A percentile compares a stretch with the other conserved stretches of the same genome.
Evolutionary conservation across 1,284 basidiomycete species (phyloP).

Genomic region (Afroboletus lepidellus): DNA sequence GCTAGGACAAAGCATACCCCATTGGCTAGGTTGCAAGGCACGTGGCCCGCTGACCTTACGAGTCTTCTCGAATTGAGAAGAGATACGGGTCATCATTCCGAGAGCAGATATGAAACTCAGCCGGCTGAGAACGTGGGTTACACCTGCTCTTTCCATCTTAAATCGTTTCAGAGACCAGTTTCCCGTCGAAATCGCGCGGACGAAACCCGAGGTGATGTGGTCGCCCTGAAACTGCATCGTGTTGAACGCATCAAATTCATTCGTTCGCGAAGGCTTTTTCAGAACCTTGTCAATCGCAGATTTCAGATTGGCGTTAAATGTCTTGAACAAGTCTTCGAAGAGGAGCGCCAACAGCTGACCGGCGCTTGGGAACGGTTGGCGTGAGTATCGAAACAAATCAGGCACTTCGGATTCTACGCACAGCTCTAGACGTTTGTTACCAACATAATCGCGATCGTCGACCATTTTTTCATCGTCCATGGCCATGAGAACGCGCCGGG

Average conservation of each 20-base stretch:
- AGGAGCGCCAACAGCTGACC: slow-evolving; percentile 94
- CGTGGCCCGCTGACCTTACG: slow-evolving; percentile 98
- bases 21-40: slow-evolving; percentile 96
- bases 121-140: slow-evolving; percentile 96
- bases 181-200: slow-evolving; percentile 97
- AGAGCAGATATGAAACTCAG: slow-evolving; percentile 96
- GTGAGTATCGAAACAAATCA: slow-evolving; percentile 14
- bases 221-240: slow-evolving; percentile 93
- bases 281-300: slow-evolving; percentile 96
- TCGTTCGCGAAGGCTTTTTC: slow-evolving; percentile 94
- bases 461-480: slow-evolving; percentile 97
- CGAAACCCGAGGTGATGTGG: slow-evolving; percentile 94
- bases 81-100: slow-evolving; percentile 99
- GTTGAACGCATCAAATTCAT: slow-evolving; percentile 94
- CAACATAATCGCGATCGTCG: slow-evolving; percentile 98
- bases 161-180: slow-evolving; percentile 99
- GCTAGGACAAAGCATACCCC: slow-evolving; percentile 98
- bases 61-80: slow-evolving; percentile 99
- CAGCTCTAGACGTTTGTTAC: slow-evolving; percentile 98
- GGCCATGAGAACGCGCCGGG: slow-evolving; percentile 92
- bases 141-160: slow-evolving; percentile 99
- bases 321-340: slow-evolving; percentile 99
- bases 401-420: slow-evolving; percentile 41
- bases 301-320: slow-evolving; percentile 96
- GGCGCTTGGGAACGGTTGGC: slow-evolving; percentile 61